Conservation (phyloP, 768 basidiomycete genomes). For the Pseudohyphozyma bogoriensis region DNA sequence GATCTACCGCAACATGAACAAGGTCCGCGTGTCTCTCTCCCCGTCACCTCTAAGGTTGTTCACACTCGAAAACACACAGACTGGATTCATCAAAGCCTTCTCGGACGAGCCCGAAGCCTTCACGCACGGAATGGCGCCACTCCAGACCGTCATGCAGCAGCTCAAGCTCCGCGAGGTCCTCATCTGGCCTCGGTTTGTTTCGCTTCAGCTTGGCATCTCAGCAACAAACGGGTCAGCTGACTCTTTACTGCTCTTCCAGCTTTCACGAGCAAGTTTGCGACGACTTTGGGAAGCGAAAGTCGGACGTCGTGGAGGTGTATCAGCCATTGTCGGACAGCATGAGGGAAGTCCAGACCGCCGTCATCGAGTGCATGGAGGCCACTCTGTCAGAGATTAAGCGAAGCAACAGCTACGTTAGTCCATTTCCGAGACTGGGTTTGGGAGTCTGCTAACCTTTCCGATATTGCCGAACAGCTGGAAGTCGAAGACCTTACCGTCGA, state of each 20-base stretch:
- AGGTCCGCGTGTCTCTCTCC: slow-evolving; percentile 32
- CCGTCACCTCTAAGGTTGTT: neutral
- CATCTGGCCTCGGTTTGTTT: slow-evolving; percentile 71
- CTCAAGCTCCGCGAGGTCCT: slow-evolving; percentile 78
- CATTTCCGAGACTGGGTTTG: neutral
- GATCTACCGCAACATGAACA: slow-evolving; percentile 80
- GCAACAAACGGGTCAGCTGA: neutral
- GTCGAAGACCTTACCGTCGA: slow-evolving; percentile 86
- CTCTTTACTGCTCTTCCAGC: slow-evolving; percentile 42
- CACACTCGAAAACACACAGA: slow-evolving; percentile 32
- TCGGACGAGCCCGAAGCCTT: slow-evolving; percentile 95
- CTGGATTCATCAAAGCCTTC: slow-evolving; percentile 91
- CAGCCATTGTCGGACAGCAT: slow-evolving; percentile 75
- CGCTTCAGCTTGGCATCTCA: slow-evolving; percentile 13
- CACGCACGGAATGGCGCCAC: slow-evolving; percentile 78
- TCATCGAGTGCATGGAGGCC: slow-evolving; percentile 85
- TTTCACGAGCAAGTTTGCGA: slow-evolving; percentile 83
- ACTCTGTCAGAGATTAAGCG: slow-evolving; percentile 84
- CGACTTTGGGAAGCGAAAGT: slow-evolving; percentile 67
- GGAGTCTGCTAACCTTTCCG: too few species aligned
- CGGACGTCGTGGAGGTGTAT: slow-evolving; percentile 84
- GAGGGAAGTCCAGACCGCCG: slow-evolving; percentile 82
- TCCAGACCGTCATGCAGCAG: slow-evolving; percentile 86
- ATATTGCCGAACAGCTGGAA: slow-evolving; percentile 54
- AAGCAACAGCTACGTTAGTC: slow-evolving; percentile 58